Evolutionary conservation across 257 asterid species (phyloP).

Genomic region (Echium plantagineum): DNA sequence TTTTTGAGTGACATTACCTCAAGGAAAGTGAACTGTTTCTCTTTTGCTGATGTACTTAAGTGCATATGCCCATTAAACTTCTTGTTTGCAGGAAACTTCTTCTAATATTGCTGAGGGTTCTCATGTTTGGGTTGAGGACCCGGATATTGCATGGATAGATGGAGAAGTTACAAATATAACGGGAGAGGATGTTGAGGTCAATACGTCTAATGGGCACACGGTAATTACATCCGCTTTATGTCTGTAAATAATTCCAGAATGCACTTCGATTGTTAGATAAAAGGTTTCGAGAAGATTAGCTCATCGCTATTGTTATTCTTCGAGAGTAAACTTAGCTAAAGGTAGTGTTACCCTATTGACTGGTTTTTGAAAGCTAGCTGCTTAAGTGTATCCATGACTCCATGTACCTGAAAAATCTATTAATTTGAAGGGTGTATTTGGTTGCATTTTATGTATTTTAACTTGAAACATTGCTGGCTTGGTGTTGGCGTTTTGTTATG

Average conservation of each 20-base stretch:
- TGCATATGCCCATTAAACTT: background rate
- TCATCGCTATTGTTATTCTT: background rate
- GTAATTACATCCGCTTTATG: slow-evolving; percentile 21
- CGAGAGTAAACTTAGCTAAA: background rate
- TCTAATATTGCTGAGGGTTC: slow-evolving; percentile 75
- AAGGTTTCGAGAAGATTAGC: background rate
- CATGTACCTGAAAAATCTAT: too few species aligned
- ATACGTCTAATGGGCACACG: slow-evolving; percentile 52
- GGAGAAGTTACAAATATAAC: slow-evolving; percentile 69
- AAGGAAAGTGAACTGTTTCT: background rate
- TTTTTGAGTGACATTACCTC: too few species aligned
- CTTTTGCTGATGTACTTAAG: background rate
- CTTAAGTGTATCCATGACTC: too few species aligned
- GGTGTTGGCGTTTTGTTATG: too few species aligned
- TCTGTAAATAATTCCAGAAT: background rate
- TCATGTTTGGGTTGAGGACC: slow-evolving; percentile 91
- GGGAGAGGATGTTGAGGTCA: slow-evolving; percentile 59
- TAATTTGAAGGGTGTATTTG: too few species aligned
- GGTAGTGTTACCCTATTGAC: too few species aligned
- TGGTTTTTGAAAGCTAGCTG: too few species aligned
- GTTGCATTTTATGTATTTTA: too few species aligned
- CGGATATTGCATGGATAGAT: slow-evolving; percentile 61
- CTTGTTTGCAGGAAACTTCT: slow-evolving; percentile 66
- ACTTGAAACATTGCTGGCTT: too few species aligned
- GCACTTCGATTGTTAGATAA: background rate